phyloP scores from a whole-genome alignment of 208 protist genomes.

The Naegleria lovaniensis region DNA sequence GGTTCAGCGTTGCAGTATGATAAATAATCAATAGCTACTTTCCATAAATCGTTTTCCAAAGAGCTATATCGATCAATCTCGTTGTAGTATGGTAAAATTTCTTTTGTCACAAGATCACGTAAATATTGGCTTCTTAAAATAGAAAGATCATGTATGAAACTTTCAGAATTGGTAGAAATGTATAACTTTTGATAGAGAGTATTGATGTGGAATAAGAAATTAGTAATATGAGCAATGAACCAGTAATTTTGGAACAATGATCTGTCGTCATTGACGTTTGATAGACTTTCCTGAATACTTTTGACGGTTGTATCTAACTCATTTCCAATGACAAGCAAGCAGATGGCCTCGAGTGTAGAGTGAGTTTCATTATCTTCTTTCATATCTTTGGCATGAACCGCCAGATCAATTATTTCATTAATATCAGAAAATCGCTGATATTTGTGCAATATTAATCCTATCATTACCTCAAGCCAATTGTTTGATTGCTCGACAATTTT shows the following conservation, averaged over 20 bases:
- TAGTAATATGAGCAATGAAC: not conserved
- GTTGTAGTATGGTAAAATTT: not conserved
- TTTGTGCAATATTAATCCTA: not conserved
- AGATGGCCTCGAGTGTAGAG: not conserved
- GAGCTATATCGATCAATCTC: not conserved
- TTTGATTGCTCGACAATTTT: not conserved
- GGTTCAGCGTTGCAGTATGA: not conserved
- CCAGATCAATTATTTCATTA: not conserved
- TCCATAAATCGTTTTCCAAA: not conserved
- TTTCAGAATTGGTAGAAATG: not conserved
- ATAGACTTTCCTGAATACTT: not conserved
- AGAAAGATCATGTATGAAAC: not conserved
- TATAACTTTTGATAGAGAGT: not conserved
- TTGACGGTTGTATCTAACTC: not conserved
- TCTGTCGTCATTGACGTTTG: not conserved
- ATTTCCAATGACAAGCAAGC: not conserved
- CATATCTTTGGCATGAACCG: not conserved
- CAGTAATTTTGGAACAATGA: not conserved
- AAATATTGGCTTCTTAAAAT: not conserved
- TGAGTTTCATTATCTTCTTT: not conserved
- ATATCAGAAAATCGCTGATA: not conserved
- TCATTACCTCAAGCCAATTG: not conserved
- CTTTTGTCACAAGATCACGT: not conserved
- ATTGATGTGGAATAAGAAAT: not conserved
- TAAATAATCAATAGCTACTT: not conserved